These are phyloP conservation scores for Terana coerulea DNA, from an alignment of 768 basidiomycete species.

Conservation along the genomic window DNA sequence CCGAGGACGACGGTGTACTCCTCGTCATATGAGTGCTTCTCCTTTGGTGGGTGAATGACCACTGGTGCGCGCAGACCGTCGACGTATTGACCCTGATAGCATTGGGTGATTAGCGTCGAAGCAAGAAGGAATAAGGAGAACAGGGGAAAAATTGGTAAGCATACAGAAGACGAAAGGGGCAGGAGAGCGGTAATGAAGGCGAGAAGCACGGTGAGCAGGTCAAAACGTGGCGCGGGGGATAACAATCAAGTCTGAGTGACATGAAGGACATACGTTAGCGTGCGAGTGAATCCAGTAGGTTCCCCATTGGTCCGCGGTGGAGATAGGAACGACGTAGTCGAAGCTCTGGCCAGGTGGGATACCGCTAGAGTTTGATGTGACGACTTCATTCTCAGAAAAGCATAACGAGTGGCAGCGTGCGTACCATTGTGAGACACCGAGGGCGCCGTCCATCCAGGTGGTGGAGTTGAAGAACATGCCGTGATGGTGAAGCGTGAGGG, in stretches of 20 bases:
- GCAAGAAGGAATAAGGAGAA: not conserved
- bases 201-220: not conserved
- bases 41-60: conserved; percentile 64
- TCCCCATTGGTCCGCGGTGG: conserved; percentile 68
- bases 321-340: conserved; percentile 71
- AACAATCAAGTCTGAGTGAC: not conserved
- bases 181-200: not conserved
- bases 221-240: not conserved
- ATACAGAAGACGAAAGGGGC: not conserved
- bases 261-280: conserved; percentile 36
- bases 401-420: conserved; percentile 13
- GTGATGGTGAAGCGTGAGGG: conserved; percentile 83
- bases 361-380: conserved; percentile 42
- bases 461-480: conserved; percentile 93
- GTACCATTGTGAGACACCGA: conserved; percentile 80
- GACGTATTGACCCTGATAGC: conserved; percentile 77
- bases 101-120: not conserved
- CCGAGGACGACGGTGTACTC: conserved; percentile 84
- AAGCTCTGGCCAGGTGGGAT: conserved; percentile 71
- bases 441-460: conserved; percentile 88
- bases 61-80: conserved; percentile 91
- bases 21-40: conserved; percentile 76
- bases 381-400: not conserved
- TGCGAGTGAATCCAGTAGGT: conserved; percentile 84
- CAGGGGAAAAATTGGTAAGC: not conserved